Evolutionary conservation across 1,284 basidiomycete genomes (phyloP).

Genomic region (Puccinia sorghi): DNA sequence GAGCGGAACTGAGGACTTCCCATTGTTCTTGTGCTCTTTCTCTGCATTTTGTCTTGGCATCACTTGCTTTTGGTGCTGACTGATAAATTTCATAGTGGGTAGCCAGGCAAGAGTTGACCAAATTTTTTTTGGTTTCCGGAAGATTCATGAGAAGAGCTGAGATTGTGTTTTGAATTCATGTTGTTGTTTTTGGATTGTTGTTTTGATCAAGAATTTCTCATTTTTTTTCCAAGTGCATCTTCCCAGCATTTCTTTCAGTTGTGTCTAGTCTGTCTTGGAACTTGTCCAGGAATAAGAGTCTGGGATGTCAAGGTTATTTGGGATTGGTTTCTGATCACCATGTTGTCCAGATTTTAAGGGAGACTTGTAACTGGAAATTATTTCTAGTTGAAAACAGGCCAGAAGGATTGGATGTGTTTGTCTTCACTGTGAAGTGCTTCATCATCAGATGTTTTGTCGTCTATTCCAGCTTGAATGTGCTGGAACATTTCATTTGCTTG

Average conservation of each 20-base stretch:
- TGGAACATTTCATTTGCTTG: slow-evolving; percentile 8
- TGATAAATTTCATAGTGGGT: too few relatives aligned
- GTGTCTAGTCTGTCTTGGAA: slow-evolving; percentile 19
- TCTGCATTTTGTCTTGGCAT: too few relatives aligned
- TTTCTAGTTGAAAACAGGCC: neutral
- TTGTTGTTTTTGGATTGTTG: neutral
- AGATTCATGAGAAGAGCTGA: too few relatives aligned
- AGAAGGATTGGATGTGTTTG: neutral
- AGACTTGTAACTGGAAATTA: too few relatives aligned
- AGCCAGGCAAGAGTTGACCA: too few relatives aligned
- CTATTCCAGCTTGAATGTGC: neutral
- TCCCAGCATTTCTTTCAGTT: too few relatives aligned
- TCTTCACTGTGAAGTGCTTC: neutral
- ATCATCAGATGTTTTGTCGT: slow-evolving; percentile 3
- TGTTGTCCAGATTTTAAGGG: slow-evolving; percentile 9
- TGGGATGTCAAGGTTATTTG: neutral
- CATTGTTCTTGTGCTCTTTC: too few relatives aligned
- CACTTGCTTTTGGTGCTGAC: too few relatives aligned
- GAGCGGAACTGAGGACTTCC: too few relatives aligned
- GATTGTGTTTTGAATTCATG: neutral
- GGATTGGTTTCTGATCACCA: neutral
- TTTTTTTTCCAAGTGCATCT: neutral
- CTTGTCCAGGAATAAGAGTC: neutral
- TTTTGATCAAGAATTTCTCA: neutral
- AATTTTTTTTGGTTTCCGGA: neutral